A percentile compares a stretch with the other conserved stretches of the same genome.
Conservation (phyloP, 495 filamentous ascomycete species). For the Stereocaulon alpinum region DNA sequence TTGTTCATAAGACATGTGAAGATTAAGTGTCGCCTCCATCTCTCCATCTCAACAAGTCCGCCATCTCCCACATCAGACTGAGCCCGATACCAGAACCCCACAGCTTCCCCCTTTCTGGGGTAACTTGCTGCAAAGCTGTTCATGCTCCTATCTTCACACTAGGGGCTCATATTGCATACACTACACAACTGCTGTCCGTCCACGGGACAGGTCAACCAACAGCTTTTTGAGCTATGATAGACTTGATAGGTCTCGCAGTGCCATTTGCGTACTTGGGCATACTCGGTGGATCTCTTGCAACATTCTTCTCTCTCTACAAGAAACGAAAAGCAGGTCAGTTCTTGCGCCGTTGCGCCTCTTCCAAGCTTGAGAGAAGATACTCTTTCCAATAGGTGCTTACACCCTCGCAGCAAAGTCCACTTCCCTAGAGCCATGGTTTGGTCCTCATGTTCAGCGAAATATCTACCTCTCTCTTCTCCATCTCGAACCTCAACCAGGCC, state of each 20-base stretch:
- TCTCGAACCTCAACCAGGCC: constrained; percentile 55
- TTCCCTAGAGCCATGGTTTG: constrained; percentile 86
- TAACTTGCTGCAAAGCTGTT: neutral
- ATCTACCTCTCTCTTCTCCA: constrained; percentile 90
- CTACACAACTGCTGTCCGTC: neutral
- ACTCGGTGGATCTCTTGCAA: constrained; percentile 75
- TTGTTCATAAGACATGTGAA: neutral
- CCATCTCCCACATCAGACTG: neutral
- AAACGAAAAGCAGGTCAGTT: constrained; percentile 80
- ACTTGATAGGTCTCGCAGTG: constrained; percentile 72
- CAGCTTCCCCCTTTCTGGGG: neutral
- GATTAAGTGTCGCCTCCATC: neutral
- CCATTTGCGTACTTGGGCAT: constrained; percentile 81
- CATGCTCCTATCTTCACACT: neutral
- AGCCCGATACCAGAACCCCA: neutral
- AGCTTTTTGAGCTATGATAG: constrained; percentile 38
- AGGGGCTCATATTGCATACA: neutral
- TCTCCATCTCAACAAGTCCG: neutral
- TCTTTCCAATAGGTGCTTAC: constrained; percentile 16
- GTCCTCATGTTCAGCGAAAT: constrained; percentile 77
- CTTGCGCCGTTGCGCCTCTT: constrained; percentile 1
- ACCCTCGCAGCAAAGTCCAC: constrained; percentile 52
- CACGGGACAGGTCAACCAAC: neutral
- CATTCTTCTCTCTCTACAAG: constrained; percentile 85
- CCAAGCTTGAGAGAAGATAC: neutral